phyloP scores from a whole-genome alignment of 129 eudicot species.

The Solidago caesia region DNA sequence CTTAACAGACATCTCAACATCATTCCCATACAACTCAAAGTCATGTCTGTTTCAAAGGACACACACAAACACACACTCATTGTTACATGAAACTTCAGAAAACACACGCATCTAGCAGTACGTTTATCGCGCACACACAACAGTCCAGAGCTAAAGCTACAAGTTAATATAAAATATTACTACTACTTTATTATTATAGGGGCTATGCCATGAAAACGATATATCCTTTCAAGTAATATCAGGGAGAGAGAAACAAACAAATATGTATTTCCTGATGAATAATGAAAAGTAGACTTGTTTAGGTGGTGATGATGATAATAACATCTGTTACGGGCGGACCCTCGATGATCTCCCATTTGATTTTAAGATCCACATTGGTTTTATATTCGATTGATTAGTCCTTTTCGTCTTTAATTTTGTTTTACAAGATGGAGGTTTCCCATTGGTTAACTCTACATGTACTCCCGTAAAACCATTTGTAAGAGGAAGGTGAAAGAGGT shows the following conservation, averaged over 20 bases:
- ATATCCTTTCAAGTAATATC: constrained; percentile 14
- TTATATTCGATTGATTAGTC: constrained; percentile 47
- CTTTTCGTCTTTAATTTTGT: constrained; percentile 46
- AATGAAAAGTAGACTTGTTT: constrained; percentile 24
- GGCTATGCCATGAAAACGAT: constrained; percentile 35
- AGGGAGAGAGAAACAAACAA: constrained; percentile 13
- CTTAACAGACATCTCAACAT: constrained; percentile 36
- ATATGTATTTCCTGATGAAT: not conserved
- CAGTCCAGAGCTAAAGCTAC: constrained; percentile 33
- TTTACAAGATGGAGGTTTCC: constrained; percentile 15
- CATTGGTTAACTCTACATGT: constrained; percentile 33
- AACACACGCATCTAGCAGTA: constrained; percentile 33
- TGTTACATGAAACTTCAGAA: constrained; percentile 42
- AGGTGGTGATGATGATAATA: constrained; percentile 27
- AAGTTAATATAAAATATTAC: constrained; percentile 33
- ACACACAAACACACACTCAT: constrained; percentile 39
- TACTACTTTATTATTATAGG: constrained; percentile 22
- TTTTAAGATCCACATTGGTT: constrained; percentile 41
- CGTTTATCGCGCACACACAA: constrained; percentile 18
- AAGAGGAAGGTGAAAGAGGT: too few species aligned
- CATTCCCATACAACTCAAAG: constrained; percentile 44
- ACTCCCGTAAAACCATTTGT: too few species aligned
- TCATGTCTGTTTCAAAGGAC: constrained; percentile 48
- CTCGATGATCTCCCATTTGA: constrained; percentile 39
- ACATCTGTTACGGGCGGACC: constrained; percentile 18